Conservation (phyloP, 2,329 filamentous ascomycete genomes). For the Coniella lustricola region DNA sequence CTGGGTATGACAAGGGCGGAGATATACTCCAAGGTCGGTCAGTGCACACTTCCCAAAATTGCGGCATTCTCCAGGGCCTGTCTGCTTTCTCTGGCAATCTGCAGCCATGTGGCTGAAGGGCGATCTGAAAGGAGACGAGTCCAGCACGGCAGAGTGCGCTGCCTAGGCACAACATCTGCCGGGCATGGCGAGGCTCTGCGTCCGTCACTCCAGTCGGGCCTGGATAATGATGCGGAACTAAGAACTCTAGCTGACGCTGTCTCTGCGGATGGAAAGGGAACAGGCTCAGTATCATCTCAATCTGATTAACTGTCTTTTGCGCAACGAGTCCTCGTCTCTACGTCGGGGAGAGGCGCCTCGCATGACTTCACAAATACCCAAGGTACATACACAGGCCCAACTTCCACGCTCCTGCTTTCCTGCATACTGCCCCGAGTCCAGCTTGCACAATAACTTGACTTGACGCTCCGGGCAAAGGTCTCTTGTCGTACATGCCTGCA, state of each 20-base stretch:
- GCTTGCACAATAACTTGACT: slow-evolving; percentile 3
- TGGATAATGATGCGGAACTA: slow-evolving; percentile 5
- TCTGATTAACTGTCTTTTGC: slow-evolving; percentile 21
- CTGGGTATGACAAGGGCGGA: slow-evolving; percentile 17
- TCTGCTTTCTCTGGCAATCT: slow-evolving; percentile 11
- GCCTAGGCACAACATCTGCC: slow-evolving; percentile 3
- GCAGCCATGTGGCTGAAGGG: slow-evolving; percentile 9
- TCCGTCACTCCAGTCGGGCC: slow-evolving; percentile 10
- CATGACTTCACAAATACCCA: slow-evolving; percentile 40
- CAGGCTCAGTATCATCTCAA: slow-evolving; percentile 22
- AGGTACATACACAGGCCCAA: slow-evolving; percentile 27
- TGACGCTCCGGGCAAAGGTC: background rate
- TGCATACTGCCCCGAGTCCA: slow-evolving; percentile 11
- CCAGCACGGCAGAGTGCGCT: background rate
- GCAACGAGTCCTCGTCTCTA: slow-evolving; percentile 27
- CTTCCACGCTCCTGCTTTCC: background rate
- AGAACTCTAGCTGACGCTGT: slow-evolving; percentile 14
- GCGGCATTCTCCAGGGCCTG: background rate
- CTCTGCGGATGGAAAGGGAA: slow-evolving; percentile 10
- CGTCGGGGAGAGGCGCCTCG: slow-evolving; percentile 30
- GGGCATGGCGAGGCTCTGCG: slow-evolving; percentile 13
- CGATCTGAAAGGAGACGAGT: slow-evolving; percentile 5
- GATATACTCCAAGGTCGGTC: slow-evolving; percentile 16
- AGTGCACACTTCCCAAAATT: slow-evolving; percentile 7
- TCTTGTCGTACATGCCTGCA: too few relatives aligned